Conservation (phyloP, 768 basidiomycete species). For the Cyclocybe aegerita region DNA sequence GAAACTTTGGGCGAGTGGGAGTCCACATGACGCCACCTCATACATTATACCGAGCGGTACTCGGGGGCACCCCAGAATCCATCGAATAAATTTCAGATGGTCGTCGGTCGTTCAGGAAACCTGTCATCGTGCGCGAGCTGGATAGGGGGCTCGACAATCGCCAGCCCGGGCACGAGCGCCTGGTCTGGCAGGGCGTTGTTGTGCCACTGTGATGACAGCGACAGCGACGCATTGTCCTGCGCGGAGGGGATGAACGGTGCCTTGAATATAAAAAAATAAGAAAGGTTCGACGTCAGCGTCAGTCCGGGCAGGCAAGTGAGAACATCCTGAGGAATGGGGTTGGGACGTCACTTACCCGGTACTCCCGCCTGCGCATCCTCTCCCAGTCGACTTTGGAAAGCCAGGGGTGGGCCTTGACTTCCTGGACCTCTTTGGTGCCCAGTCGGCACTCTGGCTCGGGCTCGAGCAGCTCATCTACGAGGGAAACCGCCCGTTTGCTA, state of each 20-base stretch:
- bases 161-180: slow-evolving; percentile 38
- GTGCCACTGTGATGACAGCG: slow-evolving; percentile 33
- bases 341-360: slow-evolving; percentile 37
- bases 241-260: slow-evolving; percentile 39
- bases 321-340: slow-evolving; percentile 2
- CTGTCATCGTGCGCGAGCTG: slow-evolving; percentile 38
- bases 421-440: slow-evolving; percentile 29
- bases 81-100: too few species aligned
- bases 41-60: too few species aligned
- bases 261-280: slow-evolving; percentile 25
- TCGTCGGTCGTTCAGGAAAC: slow-evolving; percentile 14
- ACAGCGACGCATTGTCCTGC: neutral
- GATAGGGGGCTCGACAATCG: slow-evolving; percentile 28
- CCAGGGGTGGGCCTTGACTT: slow-evolving; percentile 45
- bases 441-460: slow-evolving; percentile 36
- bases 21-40: too few species aligned
- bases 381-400: slow-evolving; percentile 46
- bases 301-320: neutral
- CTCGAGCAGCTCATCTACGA: slow-evolving; percentile 42
- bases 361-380: slow-evolving; percentile 39
- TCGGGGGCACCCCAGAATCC: too few species aligned
- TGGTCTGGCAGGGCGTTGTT: slow-evolving; percentile 33
- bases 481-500: slow-evolving; percentile 38
- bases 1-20: too few species aligned
- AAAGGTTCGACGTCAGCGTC: neutral